Evolutionary conservation across 352 stramenopile species (phyloP).

Genomic region (Hyaloperonospora arabidopsidis): DNA sequence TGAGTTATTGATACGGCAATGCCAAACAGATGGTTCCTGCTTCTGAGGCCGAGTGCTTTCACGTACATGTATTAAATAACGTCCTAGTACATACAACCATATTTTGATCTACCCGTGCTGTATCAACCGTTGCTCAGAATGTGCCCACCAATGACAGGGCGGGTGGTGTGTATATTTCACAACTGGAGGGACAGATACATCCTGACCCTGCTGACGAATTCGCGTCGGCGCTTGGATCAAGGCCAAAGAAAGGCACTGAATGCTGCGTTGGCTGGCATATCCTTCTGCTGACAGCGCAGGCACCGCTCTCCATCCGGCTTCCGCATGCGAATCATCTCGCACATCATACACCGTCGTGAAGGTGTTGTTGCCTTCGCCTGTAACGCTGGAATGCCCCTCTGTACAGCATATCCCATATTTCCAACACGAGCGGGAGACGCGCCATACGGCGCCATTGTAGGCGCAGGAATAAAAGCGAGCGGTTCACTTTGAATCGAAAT

Average conservation of each 20-base stretch:
- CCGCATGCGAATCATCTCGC: constrained; percentile 38
- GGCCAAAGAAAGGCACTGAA: constrained; percentile 3
- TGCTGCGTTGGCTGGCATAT: constrained; percentile 1
- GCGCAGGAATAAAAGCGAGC: background rate
- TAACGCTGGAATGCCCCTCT: background rate
- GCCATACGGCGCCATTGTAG: background rate
- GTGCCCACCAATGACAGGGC: too few relatives aligned
- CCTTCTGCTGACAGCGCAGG: constrained; percentile 32
- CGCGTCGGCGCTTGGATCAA: constrained; percentile 1
- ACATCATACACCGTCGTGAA: constrained; percentile 31
- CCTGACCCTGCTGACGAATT: background rate
- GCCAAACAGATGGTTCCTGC: too few relatives aligned
- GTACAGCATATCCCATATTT: constrained; percentile 1
- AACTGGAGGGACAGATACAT: too few relatives aligned
- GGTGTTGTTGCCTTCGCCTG: constrained; percentile 6
- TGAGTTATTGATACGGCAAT: too few relatives aligned
- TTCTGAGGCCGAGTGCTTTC: too few relatives aligned
- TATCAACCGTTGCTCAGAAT: too few relatives aligned
- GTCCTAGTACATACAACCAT: background rate
- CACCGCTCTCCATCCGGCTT: constrained; percentile 33
- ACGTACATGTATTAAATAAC: too few relatives aligned
- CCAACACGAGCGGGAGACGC: constrained; percentile 1
- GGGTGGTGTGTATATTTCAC: too few relatives aligned
- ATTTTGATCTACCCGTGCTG: too few relatives aligned
- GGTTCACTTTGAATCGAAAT: background rate